Evolutionary conservation across 176 grass and related monocot genomes (phyloP).

Genomic region (Oryza longistaminata): DNA sequence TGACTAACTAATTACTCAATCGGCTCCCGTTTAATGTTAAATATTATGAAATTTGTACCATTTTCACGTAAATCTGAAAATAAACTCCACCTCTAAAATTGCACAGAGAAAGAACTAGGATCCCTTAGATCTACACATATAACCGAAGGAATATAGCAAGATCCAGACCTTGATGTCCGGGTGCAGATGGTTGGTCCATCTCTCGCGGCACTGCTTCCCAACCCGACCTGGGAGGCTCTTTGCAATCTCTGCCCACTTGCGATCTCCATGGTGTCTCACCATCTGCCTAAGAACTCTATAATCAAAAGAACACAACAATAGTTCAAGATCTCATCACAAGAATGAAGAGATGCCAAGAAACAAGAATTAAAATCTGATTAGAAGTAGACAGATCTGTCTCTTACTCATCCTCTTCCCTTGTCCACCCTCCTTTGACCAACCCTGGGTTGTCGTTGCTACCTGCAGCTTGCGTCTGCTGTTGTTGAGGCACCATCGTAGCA

Average conservation of each 20-base stretch:
- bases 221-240: conserved; percentile 56
- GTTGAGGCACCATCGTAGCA: too few relatives aligned
- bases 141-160: neutral
- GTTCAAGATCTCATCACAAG: neutral
- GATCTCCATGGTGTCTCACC: conserved; percentile 50
- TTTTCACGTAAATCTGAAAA: neutral
- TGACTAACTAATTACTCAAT: neutral
- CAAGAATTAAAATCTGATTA: neutral
- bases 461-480: too few relatives aligned
- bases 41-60: neutral
- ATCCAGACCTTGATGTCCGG: conserved; percentile 66
- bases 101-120: neutral
- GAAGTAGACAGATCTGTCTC: neutral
- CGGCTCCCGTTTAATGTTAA: neutral
- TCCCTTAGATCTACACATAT: neutral
- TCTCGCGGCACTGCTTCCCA: conserved; percentile 78
- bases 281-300: conserved; percentile 47
- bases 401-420: conserved; percentile 51
- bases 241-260: conserved; percentile 66
- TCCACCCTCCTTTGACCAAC: too few relatives aligned
- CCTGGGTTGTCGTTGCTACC: too few relatives aligned
- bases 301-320: neutral
- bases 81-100: neutral
- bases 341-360: neutral
- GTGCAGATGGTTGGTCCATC: conserved; percentile 78